Evolutionary conservation across 352 stramenopile species (phyloP).

Genomic region (Phytopythium helicoides): DNA sequence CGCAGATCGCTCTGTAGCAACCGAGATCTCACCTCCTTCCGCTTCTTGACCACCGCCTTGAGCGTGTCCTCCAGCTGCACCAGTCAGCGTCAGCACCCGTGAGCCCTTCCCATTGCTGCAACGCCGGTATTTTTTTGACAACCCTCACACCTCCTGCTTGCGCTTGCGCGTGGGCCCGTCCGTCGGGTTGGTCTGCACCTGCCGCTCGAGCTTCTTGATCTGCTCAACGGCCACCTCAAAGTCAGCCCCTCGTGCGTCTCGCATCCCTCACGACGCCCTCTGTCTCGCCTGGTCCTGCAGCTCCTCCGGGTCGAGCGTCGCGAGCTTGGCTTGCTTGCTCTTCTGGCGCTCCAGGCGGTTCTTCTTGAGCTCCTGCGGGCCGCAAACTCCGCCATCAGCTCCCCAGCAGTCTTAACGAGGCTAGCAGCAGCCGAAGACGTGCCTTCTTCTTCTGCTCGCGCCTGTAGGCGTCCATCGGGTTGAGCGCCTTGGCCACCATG

Average conservation of each 20-base stretch:
- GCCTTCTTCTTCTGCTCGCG: slow-evolving; percentile 83
- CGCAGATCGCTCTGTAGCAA: too few species aligned
- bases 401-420: neutral
- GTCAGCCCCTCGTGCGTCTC: too few species aligned
- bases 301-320: slow-evolving; percentile 51
- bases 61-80: slow-evolving; percentile 66
- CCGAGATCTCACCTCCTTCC: slow-evolving; percentile 39
- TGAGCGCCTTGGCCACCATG: slow-evolving; percentile 57
- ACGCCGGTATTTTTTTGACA: too few species aligned
- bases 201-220: slow-evolving; percentile 64
- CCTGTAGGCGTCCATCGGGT: slow-evolving; percentile 72
- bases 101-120: too few species aligned
- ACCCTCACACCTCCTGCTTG: slow-evolving; percentile 76
- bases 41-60: slow-evolving; percentile 61
- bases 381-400: slow-evolving; percentile 3
- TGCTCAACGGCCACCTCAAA: slow-evolving; percentile 5
- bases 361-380: slow-evolving; percentile 67
- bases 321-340: slow-evolving; percentile 58
- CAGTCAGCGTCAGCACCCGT: too few species aligned
- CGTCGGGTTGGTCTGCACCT: slow-evolving; percentile 54
- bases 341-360: slow-evolving; percentile 54
- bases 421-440: neutral
- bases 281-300: slow-evolving; percentile 37
- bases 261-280: neutral
- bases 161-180: slow-evolving; percentile 68